Percentiles rank a stretch among this genome's conserved stretches.
Conservation (phyloP, 2,329 filamentous ascomycete genomes). For the Hymenoscyphus repandus region DNA sequence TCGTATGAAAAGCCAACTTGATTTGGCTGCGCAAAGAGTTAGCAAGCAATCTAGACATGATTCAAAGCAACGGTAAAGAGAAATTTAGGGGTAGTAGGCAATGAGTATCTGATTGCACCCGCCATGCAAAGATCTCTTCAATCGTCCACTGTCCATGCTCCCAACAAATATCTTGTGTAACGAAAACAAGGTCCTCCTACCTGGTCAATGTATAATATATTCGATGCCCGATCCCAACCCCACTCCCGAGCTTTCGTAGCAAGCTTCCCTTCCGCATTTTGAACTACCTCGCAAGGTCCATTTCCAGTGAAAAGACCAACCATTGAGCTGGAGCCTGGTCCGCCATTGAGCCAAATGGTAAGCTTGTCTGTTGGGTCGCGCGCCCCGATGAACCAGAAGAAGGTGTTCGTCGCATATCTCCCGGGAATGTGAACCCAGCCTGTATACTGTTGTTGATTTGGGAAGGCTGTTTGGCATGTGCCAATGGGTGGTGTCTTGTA, state of each 20-base stretch:
- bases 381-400: slow-evolving; percentile 44
- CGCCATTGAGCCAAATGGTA: slow-evolving; percentile 63
- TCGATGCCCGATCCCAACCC: slow-evolving; percentile 59
- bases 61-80: background rate
- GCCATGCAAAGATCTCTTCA: no score
- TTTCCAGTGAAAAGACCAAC: slow-evolving; percentile 58
- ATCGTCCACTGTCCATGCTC: no score
- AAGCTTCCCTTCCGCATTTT: slow-evolving; percentile 43
- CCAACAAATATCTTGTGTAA: background rate
- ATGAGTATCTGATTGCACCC: no score
- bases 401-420: slow-evolving; percentile 43
- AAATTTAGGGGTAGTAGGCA: no score
- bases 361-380: slow-evolving; percentile 44
- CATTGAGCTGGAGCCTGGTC: slow-evolving; percentile 60
- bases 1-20: slow-evolving; percentile 69
- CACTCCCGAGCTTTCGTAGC: slow-evolving; percentile 54
- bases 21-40: slow-evolving; percentile 50
- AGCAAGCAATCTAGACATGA: slow-evolving; percentile 6
- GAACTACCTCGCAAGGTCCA: slow-evolving; percentile 48
- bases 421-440: slow-evolving; percentile 63
- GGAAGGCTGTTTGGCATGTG: slow-evolving; percentile 60
- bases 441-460: slow-evolving; percentile 62
- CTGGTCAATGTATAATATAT: slow-evolving; percentile 50
- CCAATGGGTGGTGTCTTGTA: slow-evolving; percentile 58
- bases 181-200: slow-evolving; percentile 29